phyloP scores from a whole-genome alignment of 169 alveolate genomes.

The Theileria luwenshuni region DNA sequence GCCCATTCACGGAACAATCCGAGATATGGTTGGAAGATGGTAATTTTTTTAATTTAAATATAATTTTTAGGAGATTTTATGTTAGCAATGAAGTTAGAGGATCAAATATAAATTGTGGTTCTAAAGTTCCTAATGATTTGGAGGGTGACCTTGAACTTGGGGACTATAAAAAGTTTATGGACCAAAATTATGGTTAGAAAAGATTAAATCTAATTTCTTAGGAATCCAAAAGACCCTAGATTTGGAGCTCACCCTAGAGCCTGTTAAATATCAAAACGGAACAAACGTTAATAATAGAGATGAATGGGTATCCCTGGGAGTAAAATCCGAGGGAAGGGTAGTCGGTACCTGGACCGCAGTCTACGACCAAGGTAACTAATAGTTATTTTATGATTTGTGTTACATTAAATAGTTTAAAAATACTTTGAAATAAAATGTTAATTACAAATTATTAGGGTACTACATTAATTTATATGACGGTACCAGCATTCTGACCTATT shows the following conservation, averaged over 20 bases:
- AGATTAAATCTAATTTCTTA: neutral
- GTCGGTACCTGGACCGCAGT: slow-evolving; percentile 65
- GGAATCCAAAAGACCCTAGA: slow-evolving; percentile 19
- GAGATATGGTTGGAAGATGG: slow-evolving; percentile 63
- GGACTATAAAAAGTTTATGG: slow-evolving; percentile 34
- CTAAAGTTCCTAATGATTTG: slow-evolving; percentile 43
- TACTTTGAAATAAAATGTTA: neutral
- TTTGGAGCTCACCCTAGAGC: slow-evolving; percentile 51
- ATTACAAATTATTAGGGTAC: slow-evolving; percentile 28
- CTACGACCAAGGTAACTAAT: slow-evolving; percentile 58
- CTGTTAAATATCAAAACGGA: slow-evolving; percentile 5
- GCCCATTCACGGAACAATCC: slow-evolving; percentile 60
- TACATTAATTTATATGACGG: slow-evolving; percentile 25
- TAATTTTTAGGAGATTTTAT: slow-evolving; percentile 31
- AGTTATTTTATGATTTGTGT: neutral
- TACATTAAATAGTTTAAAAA: neutral
- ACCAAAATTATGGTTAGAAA: slow-evolving; percentile 29
- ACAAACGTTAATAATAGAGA: slow-evolving; percentile 7
- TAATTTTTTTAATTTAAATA: neutral
- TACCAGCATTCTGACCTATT: slow-evolving; percentile 32
- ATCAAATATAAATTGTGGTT: slow-evolving; percentile 54
- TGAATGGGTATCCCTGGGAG: slow-evolving; percentile 51
- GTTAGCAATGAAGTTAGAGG: slow-evolving; percentile 40
- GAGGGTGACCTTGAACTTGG: slow-evolving; percentile 60
- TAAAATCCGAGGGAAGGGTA: slow-evolving; percentile 22